Base-by-base conservation (phyloP, 1,284 basidiomycete genomes). In the Rhodotorula glutinis region DNA sequence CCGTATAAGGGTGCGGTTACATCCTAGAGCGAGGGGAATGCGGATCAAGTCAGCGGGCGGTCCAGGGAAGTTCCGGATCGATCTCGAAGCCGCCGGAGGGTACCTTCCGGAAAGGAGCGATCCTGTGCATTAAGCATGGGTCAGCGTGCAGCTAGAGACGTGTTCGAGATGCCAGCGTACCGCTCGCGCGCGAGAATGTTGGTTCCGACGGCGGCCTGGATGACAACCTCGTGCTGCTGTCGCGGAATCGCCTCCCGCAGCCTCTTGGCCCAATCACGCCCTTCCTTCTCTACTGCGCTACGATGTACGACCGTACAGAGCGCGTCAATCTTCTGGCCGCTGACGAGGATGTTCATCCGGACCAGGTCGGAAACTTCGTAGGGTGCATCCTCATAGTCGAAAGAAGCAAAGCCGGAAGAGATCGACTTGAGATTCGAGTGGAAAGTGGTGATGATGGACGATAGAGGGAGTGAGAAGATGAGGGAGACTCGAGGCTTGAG, bases 311-410 rank as follows among this genome's bases (percentile, higher is more conserved):
- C 67, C 63, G 75, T 82, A 23, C 92, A 90, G n/a, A 97, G 82
- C 0, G 93, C 92, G 77, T 97, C 92, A 23, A 97, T 89, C 1
- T 90, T 87, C 76, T 88, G 90, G 54, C 84, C 84, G 74, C 96
- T 96, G 51, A 97, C 82, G 58, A 94, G 81, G 78, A 97, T 92
- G 49, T 85, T 85, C 86, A 96, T 90, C 88, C 93, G 93, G 66
- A 86, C 86, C 47, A 95, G 81, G 76, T 92, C 85, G 72, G 64
- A 67, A 67, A 81, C 78, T 75, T 85, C 84, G 79, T 95, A 96
- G 1, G 91, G 92, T 8, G 87, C 91, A 78, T 93, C 89, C 77
- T 96, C 92, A 74, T 96, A 97, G 76, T 75, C 76, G 65, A 77
- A 77, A 16, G 73, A 74, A 8, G 76, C 77, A 69, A 74, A 78